Evolutionary conservation across 805 yeast species (phyloP), one percentile per base, ranked within the genome.

Genomic region (Candida nitratophila): DNA sequence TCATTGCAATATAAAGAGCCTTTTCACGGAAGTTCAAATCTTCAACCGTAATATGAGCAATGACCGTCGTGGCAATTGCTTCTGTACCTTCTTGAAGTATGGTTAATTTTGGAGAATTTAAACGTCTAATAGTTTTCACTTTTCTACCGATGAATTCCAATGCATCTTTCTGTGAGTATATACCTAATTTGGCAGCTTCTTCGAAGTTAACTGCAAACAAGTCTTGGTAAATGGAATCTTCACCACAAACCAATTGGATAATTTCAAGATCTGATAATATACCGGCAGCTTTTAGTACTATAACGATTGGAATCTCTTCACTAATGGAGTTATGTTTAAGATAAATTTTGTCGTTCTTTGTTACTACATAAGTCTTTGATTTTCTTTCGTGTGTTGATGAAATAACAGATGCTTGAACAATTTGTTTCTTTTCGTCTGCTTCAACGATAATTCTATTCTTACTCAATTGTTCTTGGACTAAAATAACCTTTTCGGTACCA

Each of bases 321-420:
- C 86, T 76, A 51, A 93, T 85, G 47, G 98, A 91, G 67, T 93
- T 93, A 66, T 93, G 99, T 61, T 93, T 93, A 55, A 93, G 71
- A 61, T 85, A 93, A 16, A 93, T 87, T 52, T 82, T 85, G 42
- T 81, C 93, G 61, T 90, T 86, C 55, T 91, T 91, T 30, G 97
- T 86, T 35, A 93, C 82, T 35, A 93, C 96, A 59, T 93, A 93
- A 0, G 99, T 93, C 61, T 93, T 93, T 22, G 98, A 91, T 63
- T 91, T 95, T 66, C 99, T 80, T 66, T 93, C 99, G 64, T 93
- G 99, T 1, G 99, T 91, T 3, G 97, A 89, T 4, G 97, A 88
- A 0, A 99, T 93, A 16, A 93, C 99, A 0, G 96, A 87, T 1
- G 99, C 97, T 66, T 93, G 99, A 19, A 90, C 96, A 20, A 93